Percentiles rank a stretch among this genome's conserved stretches.
These are phyloP conservation scores for Arthrinium puccinioides DNA, from an alignment of 2,329 filamentous ascomycete genomes.

Conservation along the genomic window DNA sequence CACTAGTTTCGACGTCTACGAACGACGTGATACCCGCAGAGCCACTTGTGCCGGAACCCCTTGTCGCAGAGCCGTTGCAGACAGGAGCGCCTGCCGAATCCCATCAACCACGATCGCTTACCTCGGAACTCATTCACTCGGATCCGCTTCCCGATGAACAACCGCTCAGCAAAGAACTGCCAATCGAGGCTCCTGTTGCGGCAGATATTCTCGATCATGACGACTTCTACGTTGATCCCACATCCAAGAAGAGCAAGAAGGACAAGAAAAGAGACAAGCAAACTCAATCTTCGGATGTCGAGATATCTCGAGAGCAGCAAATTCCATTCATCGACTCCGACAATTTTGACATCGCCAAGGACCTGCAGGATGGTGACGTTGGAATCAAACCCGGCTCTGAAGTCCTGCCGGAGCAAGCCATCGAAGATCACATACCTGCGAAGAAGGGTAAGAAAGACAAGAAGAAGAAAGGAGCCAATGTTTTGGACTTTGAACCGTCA, in stretches of 20 bases:
- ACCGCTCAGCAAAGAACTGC: background rate
- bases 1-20: too few relatives aligned
- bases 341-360: background rate
- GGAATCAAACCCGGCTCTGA: too few relatives aligned
- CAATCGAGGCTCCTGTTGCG: background rate
- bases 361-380: too few relatives aligned
- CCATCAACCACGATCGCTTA: too few relatives aligned
- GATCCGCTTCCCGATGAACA: background rate
- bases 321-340: background rate
- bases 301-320: too few relatives aligned
- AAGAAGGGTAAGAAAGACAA: constrained; percentile 13
- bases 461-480: constrained; percentile 10
- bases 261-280: constrained; percentile 18
- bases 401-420: too few relatives aligned
- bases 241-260: constrained; percentile 18
- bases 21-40: too few relatives aligned
- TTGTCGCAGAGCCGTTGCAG: too few relatives aligned
- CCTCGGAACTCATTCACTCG: too few relatives aligned
- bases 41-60: too few relatives aligned
- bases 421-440: too few relatives aligned
- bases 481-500: constrained; percentile 6
- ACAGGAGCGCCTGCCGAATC: too few relatives aligned
- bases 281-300: constrained; percentile 6
- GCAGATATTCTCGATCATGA: background rate
- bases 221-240: background rate